phyloP scores from a whole-genome alignment of 1,139 yeast genomes.

The Pichia sorboxylosa region DNA sequence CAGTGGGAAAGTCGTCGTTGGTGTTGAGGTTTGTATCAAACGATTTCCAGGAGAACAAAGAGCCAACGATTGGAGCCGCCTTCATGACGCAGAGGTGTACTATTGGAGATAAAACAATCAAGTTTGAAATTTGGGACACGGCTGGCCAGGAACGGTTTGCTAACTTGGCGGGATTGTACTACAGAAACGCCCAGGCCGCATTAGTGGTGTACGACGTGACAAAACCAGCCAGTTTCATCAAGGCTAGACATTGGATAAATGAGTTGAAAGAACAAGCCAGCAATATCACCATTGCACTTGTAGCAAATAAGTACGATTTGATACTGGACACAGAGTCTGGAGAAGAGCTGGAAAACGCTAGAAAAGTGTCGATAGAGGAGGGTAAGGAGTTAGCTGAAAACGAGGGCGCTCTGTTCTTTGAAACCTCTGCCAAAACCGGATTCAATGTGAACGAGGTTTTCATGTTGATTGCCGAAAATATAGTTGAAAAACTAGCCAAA shows the following conservation, averaged over 20 bases:
- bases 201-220: slow-evolving; percentile 92
- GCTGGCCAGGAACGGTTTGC: slow-evolving; percentile 99
- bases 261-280: slow-evolving; percentile 95
- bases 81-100: slow-evolving; percentile 91
- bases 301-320: slow-evolving; percentile 85
- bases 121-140: slow-evolving; percentile 97
- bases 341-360: slow-evolving; percentile 31
- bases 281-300: slow-evolving; percentile 83
- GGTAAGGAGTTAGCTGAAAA: slow-evolving; percentile 74
- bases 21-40: slow-evolving; percentile 89
- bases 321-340: slow-evolving; percentile 26
- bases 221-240: slow-evolving; percentile 92
- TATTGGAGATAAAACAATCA: slow-evolving; percentile 79
- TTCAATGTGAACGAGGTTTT: slow-evolving; percentile 86
- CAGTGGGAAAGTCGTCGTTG: slow-evolving; percentile 91
- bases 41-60: slow-evolving; percentile 93
- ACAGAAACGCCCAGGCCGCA: slow-evolving; percentile 98
- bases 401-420: slow-evolving; percentile 81
- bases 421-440: slow-evolving; percentile 92
- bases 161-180: slow-evolving; percentile 93
- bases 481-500: slow-evolving; percentile 39
- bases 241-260: slow-evolving; percentile 98
- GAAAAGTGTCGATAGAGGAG: slow-evolving; percentile 82
- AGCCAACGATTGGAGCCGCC: slow-evolving; percentile 98
- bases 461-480: slow-evolving; percentile 76